phyloP scores from a whole-genome alignment of 2,329 filamentous ascomycete genomes.

The Leptographium flavum region DNA sequence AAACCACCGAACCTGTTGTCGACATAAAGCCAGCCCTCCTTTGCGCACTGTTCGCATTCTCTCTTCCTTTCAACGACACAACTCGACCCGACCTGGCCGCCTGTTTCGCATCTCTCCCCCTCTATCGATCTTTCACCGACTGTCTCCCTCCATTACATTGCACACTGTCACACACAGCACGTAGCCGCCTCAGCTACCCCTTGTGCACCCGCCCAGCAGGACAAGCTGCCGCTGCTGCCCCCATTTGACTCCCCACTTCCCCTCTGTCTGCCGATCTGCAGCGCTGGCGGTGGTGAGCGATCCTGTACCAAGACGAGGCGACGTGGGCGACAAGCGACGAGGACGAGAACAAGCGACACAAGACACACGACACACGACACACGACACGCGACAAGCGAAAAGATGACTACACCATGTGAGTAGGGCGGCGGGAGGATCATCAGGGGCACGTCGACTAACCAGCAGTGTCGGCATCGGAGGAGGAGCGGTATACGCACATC shows the following conservation, averaged over 20 bases:
- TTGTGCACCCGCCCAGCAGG: not conserved
- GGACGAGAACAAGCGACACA: not conserved
- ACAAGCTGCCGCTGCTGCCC: not conserved
- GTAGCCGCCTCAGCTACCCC: not conserved
- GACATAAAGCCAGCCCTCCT: too few species aligned
- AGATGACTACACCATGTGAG: not conserved
- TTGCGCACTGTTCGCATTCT: too few species aligned
- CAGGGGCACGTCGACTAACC: not conserved
- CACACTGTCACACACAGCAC: not conserved
- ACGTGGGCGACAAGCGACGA: not conserved
- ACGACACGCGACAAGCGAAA: not conserved
- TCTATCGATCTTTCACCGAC: not conserved
- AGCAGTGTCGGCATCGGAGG: constrained; percentile 36
- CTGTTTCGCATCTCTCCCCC: not conserved
- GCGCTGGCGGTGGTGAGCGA: not conserved
- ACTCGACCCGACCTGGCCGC: too few species aligned
- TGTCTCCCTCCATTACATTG: too few species aligned
- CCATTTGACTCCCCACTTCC: not conserved
- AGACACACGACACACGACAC: not conserved
- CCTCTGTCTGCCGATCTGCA: not conserved
- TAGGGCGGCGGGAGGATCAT: not conserved
- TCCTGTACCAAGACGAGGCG: too few species aligned
- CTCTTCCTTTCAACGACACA: too few species aligned
- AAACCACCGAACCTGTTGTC: too few species aligned
- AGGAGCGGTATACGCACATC: constrained; percentile 37